Base-by-base conservation (phyloP, 164 flowering plant species). In the Nymphaea colorata region DNA sequence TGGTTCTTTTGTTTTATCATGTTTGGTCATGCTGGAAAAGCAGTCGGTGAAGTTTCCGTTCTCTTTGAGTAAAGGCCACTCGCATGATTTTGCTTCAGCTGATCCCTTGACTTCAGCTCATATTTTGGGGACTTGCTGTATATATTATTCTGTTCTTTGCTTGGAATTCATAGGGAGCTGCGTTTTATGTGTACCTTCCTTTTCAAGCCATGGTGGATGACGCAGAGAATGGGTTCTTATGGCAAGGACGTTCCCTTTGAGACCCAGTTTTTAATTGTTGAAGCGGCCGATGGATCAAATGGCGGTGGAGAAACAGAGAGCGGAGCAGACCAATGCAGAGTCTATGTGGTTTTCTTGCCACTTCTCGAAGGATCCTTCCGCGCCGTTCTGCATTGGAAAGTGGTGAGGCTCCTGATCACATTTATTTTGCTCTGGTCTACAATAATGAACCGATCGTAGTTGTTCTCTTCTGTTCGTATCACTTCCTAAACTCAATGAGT, bases 161-260 rank as follows among this genome's bases (percentile, higher is more conserved):
- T 25, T 25, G 36, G 43, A 18, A 41, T 59, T 63, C 75, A 71
- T 81, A 86, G 91, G 77, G 90, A 89, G 41, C 70, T 88, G 82
- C 74, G 91, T 3, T 90, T 92, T 44, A 82, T 90, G 94, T 88
- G 91, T 75, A 72, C 77, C 61, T 92, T 86, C 66, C 86, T 94
- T 4, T 92, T 90, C 79, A 92, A 89, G 68, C 6, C 89, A 69
- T 92, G 98, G 98, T 89, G 96, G 96, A 91, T 89, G 96, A 89
- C 92, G 3, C 94, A 89, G 74, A 87, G 93, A 68, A 91, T 91
- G 90, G 97, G 97, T 4, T 77, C 72, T 47, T 77, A 69, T 25
- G 97, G 91, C 6, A 74, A 81, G 67, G 96, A 91, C 25, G 72
- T 91, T 15, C 97, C 97, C 2, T 81, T 83, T 63, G 97, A 91